Conservation (phyloP, 2,329 filamentous ascomycete genomes). For the Pseudocercospora fuligena region DNA sequence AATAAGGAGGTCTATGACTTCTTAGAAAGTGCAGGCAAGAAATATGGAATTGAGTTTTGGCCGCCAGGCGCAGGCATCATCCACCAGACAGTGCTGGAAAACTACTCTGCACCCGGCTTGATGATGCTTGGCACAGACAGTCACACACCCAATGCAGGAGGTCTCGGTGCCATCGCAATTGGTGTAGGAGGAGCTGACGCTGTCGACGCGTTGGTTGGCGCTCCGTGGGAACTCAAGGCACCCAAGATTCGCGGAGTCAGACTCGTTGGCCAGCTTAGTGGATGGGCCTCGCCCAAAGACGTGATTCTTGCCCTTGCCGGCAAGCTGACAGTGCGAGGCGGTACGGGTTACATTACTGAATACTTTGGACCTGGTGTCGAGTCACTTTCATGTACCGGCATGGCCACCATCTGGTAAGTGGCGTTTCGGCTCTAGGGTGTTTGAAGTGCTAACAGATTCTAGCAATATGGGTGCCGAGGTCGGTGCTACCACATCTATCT, state of each 20-base stretch:
- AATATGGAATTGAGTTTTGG: conserved; percentile 96
- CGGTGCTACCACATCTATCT: conserved; percentile 92
- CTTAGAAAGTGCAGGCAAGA: conserved; percentile 86
- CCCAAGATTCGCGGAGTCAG: conserved; percentile 87
- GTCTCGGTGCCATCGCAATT: conserved; percentile 90
- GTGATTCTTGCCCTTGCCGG: conserved; percentile 90
- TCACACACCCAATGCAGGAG: conserved; percentile 96
- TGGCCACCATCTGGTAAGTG: conserved; percentile 74
- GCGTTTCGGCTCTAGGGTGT: no score
- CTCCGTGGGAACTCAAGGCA: conserved; percentile 96
- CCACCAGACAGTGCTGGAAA: conserved; percentile 96
- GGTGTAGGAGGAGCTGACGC: conserved; percentile 97
- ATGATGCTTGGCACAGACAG: conserved; percentile 99
- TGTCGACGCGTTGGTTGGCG: conserved; percentile 93
- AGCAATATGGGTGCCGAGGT: conserved; percentile 78
- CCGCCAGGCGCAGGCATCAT: conserved; percentile 93
- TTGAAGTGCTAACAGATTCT: conserved; percentile 63
- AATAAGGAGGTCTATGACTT: conserved; percentile 99
- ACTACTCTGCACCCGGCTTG: conserved; percentile 93
- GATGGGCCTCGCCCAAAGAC: conserved; percentile 95
- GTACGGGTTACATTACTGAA: conserved; percentile 93
- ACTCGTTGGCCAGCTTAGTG: conserved; percentile 79
- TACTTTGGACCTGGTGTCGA: conserved; percentile 77
- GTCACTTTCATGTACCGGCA: conserved; percentile 86
- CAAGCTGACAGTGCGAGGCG: conserved; percentile 83